Evolutionary conservation across 2,329 filamentous ascomycete genomes (phyloP).

Genomic region (Myriosclerotinia scirpicola): DNA sequence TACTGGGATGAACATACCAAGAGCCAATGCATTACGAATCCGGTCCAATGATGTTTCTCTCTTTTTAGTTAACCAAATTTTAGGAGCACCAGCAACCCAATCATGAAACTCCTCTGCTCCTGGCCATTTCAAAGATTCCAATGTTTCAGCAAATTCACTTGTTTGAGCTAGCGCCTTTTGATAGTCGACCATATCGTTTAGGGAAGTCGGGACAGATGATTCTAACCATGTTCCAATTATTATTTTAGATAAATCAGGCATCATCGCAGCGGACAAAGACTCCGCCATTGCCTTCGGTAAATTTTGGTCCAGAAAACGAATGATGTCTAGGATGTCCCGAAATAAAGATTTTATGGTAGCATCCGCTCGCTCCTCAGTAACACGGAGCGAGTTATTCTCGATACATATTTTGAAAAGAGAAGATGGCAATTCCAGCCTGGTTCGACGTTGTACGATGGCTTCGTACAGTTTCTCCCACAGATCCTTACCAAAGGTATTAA

Average conservation of each 20-base stretch:
- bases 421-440: slow-evolving; percentile 44
- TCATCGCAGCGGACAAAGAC: slow-evolving; percentile 66
- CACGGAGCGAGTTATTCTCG: slow-evolving; percentile 47
- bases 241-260: slow-evolving; percentile 65
- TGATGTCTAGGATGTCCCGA: slow-evolving; percentile 52
- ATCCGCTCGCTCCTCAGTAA: slow-evolving; percentile 46
- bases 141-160: slow-evolving; percentile 59
- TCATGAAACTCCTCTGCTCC: slow-evolving; percentile 64
- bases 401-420: slow-evolving; percentile 46
- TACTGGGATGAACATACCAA: slow-evolving; percentile 28
- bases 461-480: slow-evolving; percentile 64
- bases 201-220: slow-evolving; percentile 70
- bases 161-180: slow-evolving; percentile 67
- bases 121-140: slow-evolving; percentile 64
- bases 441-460: slow-evolving; percentile 61
- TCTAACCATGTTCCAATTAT: slow-evolving; percentile 76
- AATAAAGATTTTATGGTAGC: slow-evolving; percentile 53
- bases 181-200: slow-evolving; percentile 70
- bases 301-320: slow-evolving; percentile 53
- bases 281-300: slow-evolving; percentile 56
- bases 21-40: slow-evolving; percentile 67
- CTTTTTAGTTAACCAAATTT: slow-evolving; percentile 82
- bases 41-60: slow-evolving; percentile 76
- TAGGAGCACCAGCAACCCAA: slow-evolving; percentile 79
- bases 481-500: slow-evolving; percentile 58